Base-by-base conservation (phyloP, 2,329 filamentous ascomycete species). In the Metarhizium robertsii region DNA sequence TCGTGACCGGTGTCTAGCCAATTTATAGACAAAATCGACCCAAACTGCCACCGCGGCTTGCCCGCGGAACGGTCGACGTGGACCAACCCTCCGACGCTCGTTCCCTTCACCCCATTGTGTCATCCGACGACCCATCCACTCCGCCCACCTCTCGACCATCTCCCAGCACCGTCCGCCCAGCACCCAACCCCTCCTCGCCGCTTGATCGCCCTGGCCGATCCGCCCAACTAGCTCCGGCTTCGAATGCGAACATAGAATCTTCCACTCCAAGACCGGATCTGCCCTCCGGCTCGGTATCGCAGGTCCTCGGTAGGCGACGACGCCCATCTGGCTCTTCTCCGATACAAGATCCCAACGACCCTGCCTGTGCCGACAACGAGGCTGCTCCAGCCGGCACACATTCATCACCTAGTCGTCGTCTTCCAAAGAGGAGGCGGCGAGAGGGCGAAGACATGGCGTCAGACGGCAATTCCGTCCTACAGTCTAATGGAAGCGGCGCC, bases 81-180 rank as follows among this genome's bases (percentile, higher is more conserved):
- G 72, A 74, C 65, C 65, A 62, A 65, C 63, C 67, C 62, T 67
- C 64, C 61, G 61, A 64, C 62, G 59, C 69, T 61, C 65, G 62
- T 62, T 67, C 65, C 62, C 65, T 53, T 52, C 40, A 60, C 62
- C 64, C 66, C 66, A 62, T 64, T 56, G 60, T 65, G 63, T 61
- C 79, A 76, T 74, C 86, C 82, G 85, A 85, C 84, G 72, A 79
- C 77, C 80, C 81, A 78, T 71, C 79, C 74, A 77, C 74, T 69
- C 77, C 80, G 77, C 79, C 73, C 62, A 70, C 73, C 71, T 71
- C 75, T 64, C 69, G 73, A 66, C 70, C 71, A 70, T 66, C 79
- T 71, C 67, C 75, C 66, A 75, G 70, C 74, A 72, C 73, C 64
- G 69, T 68, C 61, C 59, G 71, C 70, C 75, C 76, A 67, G 71